Evolutionary conservation across 805 yeast species (phyloP), one percentile per base, ranked within the genome.

Genomic region (Spathaspora sp.): DNA sequence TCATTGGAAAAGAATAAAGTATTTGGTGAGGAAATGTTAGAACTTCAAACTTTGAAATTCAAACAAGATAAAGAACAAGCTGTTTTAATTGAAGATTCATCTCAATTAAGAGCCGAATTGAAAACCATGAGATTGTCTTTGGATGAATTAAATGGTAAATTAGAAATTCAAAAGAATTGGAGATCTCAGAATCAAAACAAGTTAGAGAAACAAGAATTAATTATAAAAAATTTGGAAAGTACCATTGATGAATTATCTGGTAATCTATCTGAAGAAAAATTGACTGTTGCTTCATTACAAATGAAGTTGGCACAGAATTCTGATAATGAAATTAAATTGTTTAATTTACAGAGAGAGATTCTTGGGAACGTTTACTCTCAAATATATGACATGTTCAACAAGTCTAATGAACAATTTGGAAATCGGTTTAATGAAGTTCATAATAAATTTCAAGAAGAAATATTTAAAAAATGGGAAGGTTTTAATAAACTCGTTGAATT

Each of bases 161-260:
- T 42, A 14, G 31, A 23, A 20, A 23, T 6, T 14, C 40, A 35
- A 14, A 12, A 7, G 2, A 12, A 35, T 7, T n/a, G 7, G 17
- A 35, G 40, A 42, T 23, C 45, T 8, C 19, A 23, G n/a, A 42
- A 26, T n/a, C 40, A 35, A 16, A n/a, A 3, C 9, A 50, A 47
- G 16, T 28, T 35, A 14, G 39, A 43, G 19, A 47, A 42, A 20
- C 50, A 50, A 29, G 39, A 43, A 9, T 14, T 47, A 18, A 31
- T 42, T 12, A 50, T 47, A 6, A 43, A 32, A 16, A 50, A 35
- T 26, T 47, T 47, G 28, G 49, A 47, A 32, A 10, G 40, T 12
- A 28, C 35, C 1, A 19, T 50, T 35, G 53, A 50, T 43, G 48
- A 47, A 17, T 44, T 50, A 47, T 50, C 53, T 40, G 50, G 53